A percentile compares a stretch with the other conserved stretches of the same genome.
phyloP scores from a whole-genome alignment of 306 rosid genomes.

The Fragaria vesca region DNA sequence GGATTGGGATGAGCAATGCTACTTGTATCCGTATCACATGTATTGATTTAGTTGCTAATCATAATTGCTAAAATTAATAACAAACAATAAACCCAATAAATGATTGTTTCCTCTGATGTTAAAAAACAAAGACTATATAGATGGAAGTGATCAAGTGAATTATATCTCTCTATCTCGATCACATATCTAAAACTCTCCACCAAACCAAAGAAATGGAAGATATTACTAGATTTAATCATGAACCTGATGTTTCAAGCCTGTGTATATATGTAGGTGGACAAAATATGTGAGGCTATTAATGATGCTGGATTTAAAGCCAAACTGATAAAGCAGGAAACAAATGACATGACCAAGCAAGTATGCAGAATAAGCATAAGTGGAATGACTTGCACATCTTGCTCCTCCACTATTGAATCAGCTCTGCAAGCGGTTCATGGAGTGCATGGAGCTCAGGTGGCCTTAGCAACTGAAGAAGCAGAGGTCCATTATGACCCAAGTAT shows the following conservation, averaged over 20 bases:
- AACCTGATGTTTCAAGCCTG: not conserved
- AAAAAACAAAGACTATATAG: no score
- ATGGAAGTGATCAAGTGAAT: no score
- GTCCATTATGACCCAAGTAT: slow-evolving; percentile 58
- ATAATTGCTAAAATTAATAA: no score
- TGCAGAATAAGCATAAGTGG: slow-evolving; percentile 65
- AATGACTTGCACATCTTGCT: slow-evolving; percentile 86
- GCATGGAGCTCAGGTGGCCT: slow-evolving; percentile 56
- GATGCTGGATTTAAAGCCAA: slow-evolving; percentile 75
- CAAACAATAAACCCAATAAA: no score
- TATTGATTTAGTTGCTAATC: no score
- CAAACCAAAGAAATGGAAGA: not conserved
- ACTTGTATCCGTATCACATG: no score
- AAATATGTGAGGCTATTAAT: slow-evolving; percentile 63
- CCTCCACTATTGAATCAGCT: slow-evolving; percentile 66
- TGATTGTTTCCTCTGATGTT: no score
- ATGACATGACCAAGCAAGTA: slow-evolving; percentile 44
- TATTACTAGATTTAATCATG: not conserved
- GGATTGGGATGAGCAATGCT: no score
- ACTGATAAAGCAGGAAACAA: slow-evolving; percentile 29
- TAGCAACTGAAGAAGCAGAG: slow-evolving; percentile 82
- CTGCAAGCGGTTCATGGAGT: slow-evolving; percentile 53
- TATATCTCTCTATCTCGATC: no score
- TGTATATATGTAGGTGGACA: slow-evolving; percentile 48
- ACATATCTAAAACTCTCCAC: not conserved